Base-by-base conservation (phyloP, 257 asterid species). In the Gynochthodes officinalis region DNA sequence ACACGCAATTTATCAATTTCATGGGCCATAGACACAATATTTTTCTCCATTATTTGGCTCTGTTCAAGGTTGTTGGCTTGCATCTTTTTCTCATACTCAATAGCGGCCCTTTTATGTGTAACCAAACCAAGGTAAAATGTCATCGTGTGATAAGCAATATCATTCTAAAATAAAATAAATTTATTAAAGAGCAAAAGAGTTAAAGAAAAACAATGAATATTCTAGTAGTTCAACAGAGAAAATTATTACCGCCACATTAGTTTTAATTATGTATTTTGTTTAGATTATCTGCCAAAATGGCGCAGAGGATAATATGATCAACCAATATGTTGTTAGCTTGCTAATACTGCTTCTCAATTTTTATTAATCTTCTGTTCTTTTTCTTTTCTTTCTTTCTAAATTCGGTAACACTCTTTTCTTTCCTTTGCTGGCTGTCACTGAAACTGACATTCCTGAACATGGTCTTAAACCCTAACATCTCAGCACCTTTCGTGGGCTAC, bases 1-100 rank as follows among this genome's bases (percentile, higher is more conserved):
- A 86, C 78, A 6, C 76, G 90, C 52, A 94, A 75, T 40, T 83
- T 83, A 59, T 94, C 89, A 30, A 89, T 81, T 79, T 91, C 97
- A 71, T 54, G 80, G 57, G 91, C 81, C 87, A 88, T 23, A 46
- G 88, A 74, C n/a, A 66, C 62, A 84, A 86, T 70, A 70, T 85
- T 87, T 73, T 89, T 85, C 86, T 89, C 96, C 96, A 94, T 86
- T 68, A 77, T 83, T 27, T 83, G 95, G 80, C 85, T 78, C 40
- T 82, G 81, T 70, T 80, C 87, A 67, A 68, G 82, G 87, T 89
- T 84, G 42, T 32, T 73, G 40, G 79, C 71, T 3, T 64, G 84
- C 90, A 87, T 84, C 88, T 84, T 85, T 79, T 81, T 87, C 83
- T 93, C 97, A 63, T 84, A 75, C 44, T 93, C 93, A 83, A 90